Base-by-base conservation (phyloP, 768 basidiomycete species). In the Lepiota brunneoincarnata region DNA sequence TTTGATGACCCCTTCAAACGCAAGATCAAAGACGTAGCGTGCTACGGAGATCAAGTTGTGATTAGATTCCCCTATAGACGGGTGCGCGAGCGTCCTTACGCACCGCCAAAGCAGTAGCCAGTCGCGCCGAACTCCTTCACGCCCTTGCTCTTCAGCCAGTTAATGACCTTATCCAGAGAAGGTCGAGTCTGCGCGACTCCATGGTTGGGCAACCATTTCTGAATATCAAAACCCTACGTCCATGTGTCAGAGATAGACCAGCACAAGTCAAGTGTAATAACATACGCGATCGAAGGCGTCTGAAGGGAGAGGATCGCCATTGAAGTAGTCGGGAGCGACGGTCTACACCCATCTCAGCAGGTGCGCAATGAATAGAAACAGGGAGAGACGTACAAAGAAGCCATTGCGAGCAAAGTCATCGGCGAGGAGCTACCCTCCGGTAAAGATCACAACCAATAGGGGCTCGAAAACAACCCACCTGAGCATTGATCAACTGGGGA, bases 71-170 rank as follows among this genome's bases (percentile, higher is more conserved):
- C 6, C 24, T 12, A 18, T 12, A 35, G 15, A 14, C 11, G 18
- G n/a, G 12, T 7, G 23, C 5, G 26, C 2, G 2, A 38, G 28
- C 12, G 20, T 15, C 20, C 28, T 12, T 49, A 63, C 74, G 54
- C 55, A 77, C 82, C 87, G 55, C 86, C 85, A 51, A 79, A 84
- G 72, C 89, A 91, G 72, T 83, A 90, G 2, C 86, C 87, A 4
- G 78, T 77, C 0, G 83, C 81, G 0, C 71, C 86, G 53, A 91
- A 77, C 6, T 64, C 64, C 1, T 72, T 81, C 18, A 90, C 71
- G 1, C 87, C 89, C 56, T 79, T 61, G 28, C 68, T 77, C 63
- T 82, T 84, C 56, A 91, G 75, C 0, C 72, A 79, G 3, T 63
- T 66, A 28, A 87, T 73, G 40, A 86, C 80, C 45, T 76, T 80